Percentiles rank a stretch among this genome's conserved stretches.
These are phyloP conservation scores for Lodderomyces metapsilosis DNA, from an alignment of 1,139 yeast species.

Conservation along the genomic window DNA sequence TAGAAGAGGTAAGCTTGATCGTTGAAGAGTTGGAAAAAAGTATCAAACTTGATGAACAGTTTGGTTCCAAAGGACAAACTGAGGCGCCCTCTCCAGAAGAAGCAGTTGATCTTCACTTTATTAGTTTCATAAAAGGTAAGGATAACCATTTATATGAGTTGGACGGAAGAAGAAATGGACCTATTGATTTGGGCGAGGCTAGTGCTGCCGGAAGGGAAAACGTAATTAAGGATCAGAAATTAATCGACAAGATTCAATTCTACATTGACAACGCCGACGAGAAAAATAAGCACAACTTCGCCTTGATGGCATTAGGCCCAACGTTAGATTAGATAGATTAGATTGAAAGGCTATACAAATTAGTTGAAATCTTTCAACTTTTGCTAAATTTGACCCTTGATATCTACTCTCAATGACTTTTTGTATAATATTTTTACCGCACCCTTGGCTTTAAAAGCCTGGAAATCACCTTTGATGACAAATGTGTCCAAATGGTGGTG, in stretches of 20 bases:
- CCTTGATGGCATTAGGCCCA: slow-evolving; percentile 68
- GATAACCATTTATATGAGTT: slow-evolving; percentile 72
- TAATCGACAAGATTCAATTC: slow-evolving; percentile 57
- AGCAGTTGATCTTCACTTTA: slow-evolving; percentile 72
- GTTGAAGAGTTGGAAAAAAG: slow-evolving; percentile 54
- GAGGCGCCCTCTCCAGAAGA: slow-evolving; percentile 73
- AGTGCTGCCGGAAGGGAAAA: slow-evolving; percentile 17
- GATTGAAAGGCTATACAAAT: too few species aligned
- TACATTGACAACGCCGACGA: slow-evolving; percentile 67
- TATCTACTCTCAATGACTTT: slow-evolving; percentile 58
- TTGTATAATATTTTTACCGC: neutral
- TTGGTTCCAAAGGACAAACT: slow-evolving; percentile 72
- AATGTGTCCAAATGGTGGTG: neutral
- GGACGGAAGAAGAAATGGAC: slow-evolving; percentile 86
- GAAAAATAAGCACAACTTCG: slow-evolving; percentile 57
- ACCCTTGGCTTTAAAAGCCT: slow-evolving; percentile 4
- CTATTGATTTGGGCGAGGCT: slow-evolving; percentile 58
- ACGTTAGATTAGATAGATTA: slow-evolving; percentile 41
- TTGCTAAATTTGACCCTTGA: slow-evolving; percentile 76
- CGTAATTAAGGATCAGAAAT: slow-evolving; percentile 51
- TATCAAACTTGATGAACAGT: slow-evolving; percentile 51
- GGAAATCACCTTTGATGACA: neutral
- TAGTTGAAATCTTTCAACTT: neutral
- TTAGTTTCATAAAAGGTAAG: slow-evolving; percentile 62
- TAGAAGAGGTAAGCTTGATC: slow-evolving; percentile 34